Percentiles rank a stretch among this genome's conserved stretches.
phyloP scores from a whole-genome alignment of 202 grass and related monocot species.

The Digitaria exilis region DNA sequence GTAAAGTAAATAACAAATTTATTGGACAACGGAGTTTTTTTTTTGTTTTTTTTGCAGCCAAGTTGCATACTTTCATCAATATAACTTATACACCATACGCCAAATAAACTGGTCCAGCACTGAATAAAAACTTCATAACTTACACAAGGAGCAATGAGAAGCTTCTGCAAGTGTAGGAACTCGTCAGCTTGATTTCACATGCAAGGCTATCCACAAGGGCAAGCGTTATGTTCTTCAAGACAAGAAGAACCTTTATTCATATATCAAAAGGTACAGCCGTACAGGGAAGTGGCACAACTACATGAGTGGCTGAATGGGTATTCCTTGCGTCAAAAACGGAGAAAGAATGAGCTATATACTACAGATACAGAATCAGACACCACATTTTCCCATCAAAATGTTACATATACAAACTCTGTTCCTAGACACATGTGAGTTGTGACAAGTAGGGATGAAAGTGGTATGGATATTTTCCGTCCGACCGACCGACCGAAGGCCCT shows the following conservation, averaged over 20 bases:
- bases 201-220: not conserved
- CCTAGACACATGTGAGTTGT: slow-evolving; percentile 40
- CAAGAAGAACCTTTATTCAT: slow-evolving; percentile 10
- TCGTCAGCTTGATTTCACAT: slow-evolving; percentile 5
- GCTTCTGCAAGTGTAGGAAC: not conserved
- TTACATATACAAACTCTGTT: slow-evolving; percentile 50
- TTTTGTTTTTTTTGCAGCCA: not conserved
- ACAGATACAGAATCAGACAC: slow-evolving; percentile 36
- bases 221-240: not conserved
- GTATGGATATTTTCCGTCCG: no score
- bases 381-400: slow-evolving; percentile 43
- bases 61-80: no score
- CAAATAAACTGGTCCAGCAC: not conserved
- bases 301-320: slow-evolving; percentile 10
- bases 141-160: not conserved
- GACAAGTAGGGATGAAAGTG: no score
- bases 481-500: no score
- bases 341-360: slow-evolving; percentile 30
- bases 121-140: not conserved
- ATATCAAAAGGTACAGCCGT: slow-evolving; percentile 17
- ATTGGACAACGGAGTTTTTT: no score
- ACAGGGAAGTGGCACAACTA: slow-evolving; percentile 12
- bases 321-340: slow-evolving; percentile 21
- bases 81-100: no score
- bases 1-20: not conserved